Evolutionary conservation across 2,329 filamentous ascomycete genomes (phyloP).

Genomic region (Hypoxylon sp.): DNA sequence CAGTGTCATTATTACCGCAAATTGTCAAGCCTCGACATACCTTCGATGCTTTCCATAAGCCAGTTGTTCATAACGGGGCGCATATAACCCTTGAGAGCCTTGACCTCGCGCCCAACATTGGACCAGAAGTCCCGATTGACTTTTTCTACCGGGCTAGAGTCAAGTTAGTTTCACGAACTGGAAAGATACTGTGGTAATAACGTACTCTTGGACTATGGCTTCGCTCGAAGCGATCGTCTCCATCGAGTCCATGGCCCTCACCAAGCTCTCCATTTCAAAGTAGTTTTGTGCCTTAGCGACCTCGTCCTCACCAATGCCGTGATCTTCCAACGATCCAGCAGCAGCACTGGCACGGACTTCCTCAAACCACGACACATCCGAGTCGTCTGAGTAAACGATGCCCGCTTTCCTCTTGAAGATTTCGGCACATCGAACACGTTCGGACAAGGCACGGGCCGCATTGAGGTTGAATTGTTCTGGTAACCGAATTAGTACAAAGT

Average conservation of each 20-base stretch:
- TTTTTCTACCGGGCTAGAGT: conserved; percentile 44
- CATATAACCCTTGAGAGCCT: conserved; percentile 63
- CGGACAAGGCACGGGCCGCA: conserved; percentile 62
- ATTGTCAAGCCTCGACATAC: conserved; percentile 51
- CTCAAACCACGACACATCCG: conserved; percentile 45
- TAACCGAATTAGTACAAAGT: conserved; percentile 11
- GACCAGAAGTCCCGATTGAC: conserved; percentile 58
- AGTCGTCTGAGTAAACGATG: conserved; percentile 46
- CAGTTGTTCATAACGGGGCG: conserved; percentile 70
- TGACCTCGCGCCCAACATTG: conserved; percentile 62
- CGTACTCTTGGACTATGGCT: conserved; percentile 61
- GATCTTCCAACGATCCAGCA: conserved; percentile 44
- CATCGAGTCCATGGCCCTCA: conserved; percentile 70
- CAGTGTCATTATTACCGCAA: conserved; percentile 4
- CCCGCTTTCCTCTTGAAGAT: conserved; percentile 53
- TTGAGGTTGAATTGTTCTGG: conserved; percentile 60
- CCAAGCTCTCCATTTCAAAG: conserved; percentile 73
- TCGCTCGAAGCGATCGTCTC: conserved; percentile 70
- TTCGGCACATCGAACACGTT: conserved; percentile 58
- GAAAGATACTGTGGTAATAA: conserved; percentile 17
- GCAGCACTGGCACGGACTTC: conserved; percentile 38
- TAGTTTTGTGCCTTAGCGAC: conserved; percentile 66
- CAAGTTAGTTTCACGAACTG: conserved; percentile 40
- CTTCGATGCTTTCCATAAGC: conserved; percentile 63
- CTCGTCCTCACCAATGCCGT: conserved; percentile 50